Conservation (phyloP, 306 rosid genomes). For the Lablab purpureus region DNA sequence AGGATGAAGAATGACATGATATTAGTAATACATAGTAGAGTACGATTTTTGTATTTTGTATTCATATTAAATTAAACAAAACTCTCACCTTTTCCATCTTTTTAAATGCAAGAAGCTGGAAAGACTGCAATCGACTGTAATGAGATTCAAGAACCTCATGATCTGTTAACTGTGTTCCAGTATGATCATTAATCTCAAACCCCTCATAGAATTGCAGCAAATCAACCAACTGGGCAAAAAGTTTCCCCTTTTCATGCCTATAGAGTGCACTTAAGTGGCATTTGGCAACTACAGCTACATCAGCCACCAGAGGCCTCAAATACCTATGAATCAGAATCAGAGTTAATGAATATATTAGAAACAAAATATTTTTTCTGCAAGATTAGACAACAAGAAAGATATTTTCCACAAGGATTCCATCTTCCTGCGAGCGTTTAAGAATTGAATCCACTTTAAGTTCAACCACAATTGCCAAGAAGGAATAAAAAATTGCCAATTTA, state of each 20-base stretch:
- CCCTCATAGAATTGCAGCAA: constrained; percentile 93
- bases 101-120: constrained; percentile 89
- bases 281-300: constrained; percentile 96
- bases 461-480: constrained; percentile 18
- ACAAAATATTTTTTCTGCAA: not conserved
- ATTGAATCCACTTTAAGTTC: constrained; percentile 20
- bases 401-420: not conserved
- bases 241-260: constrained; percentile 91
- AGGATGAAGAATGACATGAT: constrained; percentile 29
- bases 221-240: constrained; percentile 94
- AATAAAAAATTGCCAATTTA: constrained; percentile 19
- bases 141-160: constrained; percentile 94
- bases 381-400: not conserved
- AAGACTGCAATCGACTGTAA: constrained; percentile 82
- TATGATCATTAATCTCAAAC: constrained; percentile 96
- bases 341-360: not conserved
- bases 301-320: constrained; percentile 95
- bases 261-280: constrained; percentile 97
- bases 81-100: constrained; percentile 78
- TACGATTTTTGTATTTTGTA: not conserved
- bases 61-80: constrained; percentile 30
- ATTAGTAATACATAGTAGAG: constrained; percentile 4
- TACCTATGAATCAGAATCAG: constrained; percentile 58
- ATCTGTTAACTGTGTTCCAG: constrained; percentile 88
- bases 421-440: constrained; percentile 22